Conservation (phyloP, 1,139 yeast genomes). For the Saccharomyces hybrid region DNA sequence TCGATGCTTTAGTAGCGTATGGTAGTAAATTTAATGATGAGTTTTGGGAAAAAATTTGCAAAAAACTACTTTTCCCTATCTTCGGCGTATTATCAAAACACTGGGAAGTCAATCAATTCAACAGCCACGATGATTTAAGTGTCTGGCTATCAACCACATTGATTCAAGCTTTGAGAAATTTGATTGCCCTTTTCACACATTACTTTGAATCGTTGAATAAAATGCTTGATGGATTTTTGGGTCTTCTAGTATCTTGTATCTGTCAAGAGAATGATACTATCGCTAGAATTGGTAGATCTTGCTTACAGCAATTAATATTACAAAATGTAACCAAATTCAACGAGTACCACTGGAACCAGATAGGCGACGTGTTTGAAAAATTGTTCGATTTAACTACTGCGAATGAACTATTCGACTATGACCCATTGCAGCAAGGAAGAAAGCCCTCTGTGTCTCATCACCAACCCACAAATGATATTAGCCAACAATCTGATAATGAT, state of each 20-base stretch:
- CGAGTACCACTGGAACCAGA: constrained; percentile 64
- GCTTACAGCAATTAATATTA: constrained; percentile 68
- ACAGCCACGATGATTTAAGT: constrained; percentile 71
- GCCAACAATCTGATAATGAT: constrained; percentile 1
- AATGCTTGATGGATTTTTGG: constrained; percentile 71
- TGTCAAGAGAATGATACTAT: constrained; percentile 96
- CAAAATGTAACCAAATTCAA: constrained; percentile 65
- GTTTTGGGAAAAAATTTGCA: constrained; percentile 80
- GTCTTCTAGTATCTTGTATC: constrained; percentile 73
- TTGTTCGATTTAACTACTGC: constrained; percentile 83
- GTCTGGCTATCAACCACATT: constrained; percentile 96
- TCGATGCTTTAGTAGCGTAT: constrained; percentile 69
- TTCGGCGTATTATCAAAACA: constrained; percentile 71
- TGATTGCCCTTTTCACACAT: constrained; percentile 74
- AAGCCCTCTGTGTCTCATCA: constrained; percentile 11
- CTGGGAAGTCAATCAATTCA: constrained; percentile 63
- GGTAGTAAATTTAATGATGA: constrained; percentile 67
- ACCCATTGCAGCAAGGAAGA: constrained; percentile 43
- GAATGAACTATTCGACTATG: constrained; percentile 66
- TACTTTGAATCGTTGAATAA: constrained; percentile 68
- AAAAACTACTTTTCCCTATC: constrained; percentile 77
- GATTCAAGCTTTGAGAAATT: constrained; percentile 86
- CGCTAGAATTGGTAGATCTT: constrained; percentile 86
- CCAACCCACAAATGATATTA: background rate
- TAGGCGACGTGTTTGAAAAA: constrained; percentile 54